Conservation (phyloP, 2,329 filamentous ascomycete genomes). For the Fusarium pseudograminearum region DNA sequence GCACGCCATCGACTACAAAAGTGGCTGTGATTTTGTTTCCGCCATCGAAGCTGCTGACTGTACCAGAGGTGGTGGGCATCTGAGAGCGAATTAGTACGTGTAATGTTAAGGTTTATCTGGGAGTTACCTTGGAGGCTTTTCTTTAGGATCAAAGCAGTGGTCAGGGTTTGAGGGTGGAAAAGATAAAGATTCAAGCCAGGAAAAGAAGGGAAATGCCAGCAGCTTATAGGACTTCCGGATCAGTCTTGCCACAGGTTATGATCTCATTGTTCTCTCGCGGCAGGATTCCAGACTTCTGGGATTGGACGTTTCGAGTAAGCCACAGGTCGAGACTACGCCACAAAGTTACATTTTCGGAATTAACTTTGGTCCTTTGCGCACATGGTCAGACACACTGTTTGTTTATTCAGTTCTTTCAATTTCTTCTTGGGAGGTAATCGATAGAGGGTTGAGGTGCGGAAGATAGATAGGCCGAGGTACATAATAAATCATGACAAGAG, state of each 20-base stretch:
- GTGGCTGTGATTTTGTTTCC: not conserved
- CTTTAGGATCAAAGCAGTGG: not conserved
- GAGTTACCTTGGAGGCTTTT: not conserved
- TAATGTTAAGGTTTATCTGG: not conserved
- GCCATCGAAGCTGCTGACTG: not conserved
- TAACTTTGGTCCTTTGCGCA: not conserved
- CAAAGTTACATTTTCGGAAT: not conserved
- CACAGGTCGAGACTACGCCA: slow-evolving; percentile 4
- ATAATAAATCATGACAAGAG: not conserved
- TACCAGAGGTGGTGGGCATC: not conserved
- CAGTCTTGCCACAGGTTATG: not conserved
- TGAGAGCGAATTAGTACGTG: not conserved
- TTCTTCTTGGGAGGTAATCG: not conserved
- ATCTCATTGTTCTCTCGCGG: not conserved
- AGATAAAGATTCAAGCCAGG: no score
- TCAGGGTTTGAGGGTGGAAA: not conserved
- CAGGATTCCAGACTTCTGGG: not conserved
- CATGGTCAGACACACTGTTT: not conserved
- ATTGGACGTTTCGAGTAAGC: not conserved
- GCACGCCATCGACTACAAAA: not conserved
- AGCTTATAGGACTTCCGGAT: not conserved
- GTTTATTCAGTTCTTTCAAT: not conserved
- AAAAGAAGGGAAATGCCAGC: not conserved
- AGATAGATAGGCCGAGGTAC: not conserved
- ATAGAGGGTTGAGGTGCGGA: no score